A percentile compares a stretch with the other conserved stretches of the same genome.
phyloP scores from a whole-genome alignment of 2,329 filamentous ascomycete species.

The Clonostachys solani region DNA sequence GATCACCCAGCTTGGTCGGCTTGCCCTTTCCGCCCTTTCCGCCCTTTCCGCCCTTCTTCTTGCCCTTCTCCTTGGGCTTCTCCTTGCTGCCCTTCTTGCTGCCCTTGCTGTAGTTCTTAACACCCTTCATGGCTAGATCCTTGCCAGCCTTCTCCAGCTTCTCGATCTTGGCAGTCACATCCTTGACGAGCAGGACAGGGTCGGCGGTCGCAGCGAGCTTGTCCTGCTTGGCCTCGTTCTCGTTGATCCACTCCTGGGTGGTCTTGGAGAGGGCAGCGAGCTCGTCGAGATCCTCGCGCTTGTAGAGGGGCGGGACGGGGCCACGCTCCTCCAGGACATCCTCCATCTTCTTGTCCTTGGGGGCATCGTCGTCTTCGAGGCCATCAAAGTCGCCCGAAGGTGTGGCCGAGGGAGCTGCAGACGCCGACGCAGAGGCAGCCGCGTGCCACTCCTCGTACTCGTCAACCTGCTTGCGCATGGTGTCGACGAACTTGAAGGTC shows the following conservation, averaged over 20 bases:
- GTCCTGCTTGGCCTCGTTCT: conserved; percentile 66
- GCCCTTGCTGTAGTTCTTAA: conserved; percentile 48
- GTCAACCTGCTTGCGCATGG: conserved; percentile 65
- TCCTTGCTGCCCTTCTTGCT: conserved; percentile 43
- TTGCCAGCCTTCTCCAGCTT: conserved; percentile 68
- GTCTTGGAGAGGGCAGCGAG: conserved; percentile 60
- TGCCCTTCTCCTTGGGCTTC: conserved; percentile 32
- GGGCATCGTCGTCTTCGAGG: conserved; percentile 66
- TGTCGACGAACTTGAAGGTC: conserved; percentile 64
- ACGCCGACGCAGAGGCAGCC: conserved; percentile 38
- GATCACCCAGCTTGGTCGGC: conserved; percentile 32
- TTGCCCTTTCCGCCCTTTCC: conserved; percentile 25
- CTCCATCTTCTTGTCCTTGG: conserved; percentile 37
- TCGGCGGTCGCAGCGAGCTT: conserved; percentile 68
- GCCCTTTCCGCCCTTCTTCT: conserved; percentile 27
- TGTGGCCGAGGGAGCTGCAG: conserved; percentile 39
- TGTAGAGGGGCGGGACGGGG: conserved; percentile 64
- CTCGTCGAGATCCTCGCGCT: conserved; percentile 63
- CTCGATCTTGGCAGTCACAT: conserved; percentile 64
- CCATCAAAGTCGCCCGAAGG: conserved; percentile 60
- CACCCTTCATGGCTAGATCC: conserved; percentile 67
- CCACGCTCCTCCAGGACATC: conserved; percentile 39
- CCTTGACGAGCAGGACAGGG: conserved; percentile 68
- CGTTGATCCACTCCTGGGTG: conserved; percentile 69
- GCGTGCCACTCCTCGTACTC: conserved; percentile 62